Percentiles rank a stretch among this genome's conserved stretches.
These are phyloP conservation scores for Tricholoma terreum DNA, from an alignment of 768 basidiomycete species.

Conservation along the genomic window DNA sequence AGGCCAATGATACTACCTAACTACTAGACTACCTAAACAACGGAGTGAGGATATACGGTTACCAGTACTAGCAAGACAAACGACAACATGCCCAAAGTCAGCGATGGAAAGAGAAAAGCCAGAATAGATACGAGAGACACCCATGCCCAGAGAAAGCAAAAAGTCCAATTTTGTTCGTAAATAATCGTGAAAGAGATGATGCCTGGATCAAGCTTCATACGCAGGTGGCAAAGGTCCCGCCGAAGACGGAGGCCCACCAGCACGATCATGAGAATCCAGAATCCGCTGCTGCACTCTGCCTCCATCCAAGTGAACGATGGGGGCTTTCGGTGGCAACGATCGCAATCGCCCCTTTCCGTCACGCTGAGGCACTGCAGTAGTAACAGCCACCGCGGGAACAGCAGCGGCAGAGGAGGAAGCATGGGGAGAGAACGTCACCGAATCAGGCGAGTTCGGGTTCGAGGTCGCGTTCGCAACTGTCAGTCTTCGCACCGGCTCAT, in stretches of 20 bases:
- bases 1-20: no score
- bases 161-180: not conserved
- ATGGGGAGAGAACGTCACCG: slow-evolving; percentile 4
- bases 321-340: slow-evolving; percentile 28
- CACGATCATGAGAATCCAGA: not conserved
- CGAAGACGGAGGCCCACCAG: not conserved
- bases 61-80: no score
- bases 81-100: not conserved
- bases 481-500: slow-evolving; percentile 31
- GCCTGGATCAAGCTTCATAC: slow-evolving; percentile 11
- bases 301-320: slow-evolving; percentile 40
- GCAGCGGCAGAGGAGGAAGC: slow-evolving; percentile 3
- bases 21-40: no score
- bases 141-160: not conserved
- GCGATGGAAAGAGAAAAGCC: not conserved
- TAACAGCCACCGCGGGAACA: not conserved
- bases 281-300: slow-evolving; percentile 23
- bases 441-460: slow-evolving; percentile 5
- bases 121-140: not conserved
- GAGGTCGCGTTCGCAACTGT: slow-evolving; percentile 38
- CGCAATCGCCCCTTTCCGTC: slow-evolving; percentile 24
- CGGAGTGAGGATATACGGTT: no score
- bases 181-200: not conserved
- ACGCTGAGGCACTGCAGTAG: slow-evolving; percentile 5
- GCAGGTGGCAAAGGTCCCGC: slow-evolving; percentile 10